phyloP scores from a whole-genome alignment of 495 filamentous ascomycete species.

The Podospora pseudoanserina region DNA sequence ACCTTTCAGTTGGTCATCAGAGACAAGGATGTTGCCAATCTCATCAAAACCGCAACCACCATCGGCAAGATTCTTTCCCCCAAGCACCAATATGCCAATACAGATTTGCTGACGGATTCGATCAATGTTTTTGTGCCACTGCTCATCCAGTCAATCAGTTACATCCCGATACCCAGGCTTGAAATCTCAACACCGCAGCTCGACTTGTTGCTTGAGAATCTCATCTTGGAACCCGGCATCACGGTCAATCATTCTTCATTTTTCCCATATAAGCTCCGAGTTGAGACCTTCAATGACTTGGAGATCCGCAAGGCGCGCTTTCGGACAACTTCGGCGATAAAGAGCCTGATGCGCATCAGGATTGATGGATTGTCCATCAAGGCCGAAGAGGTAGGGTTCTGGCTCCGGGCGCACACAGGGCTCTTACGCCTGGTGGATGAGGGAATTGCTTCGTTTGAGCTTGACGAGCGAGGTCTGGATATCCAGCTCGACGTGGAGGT shows the following conservation, averaged over 20 bases:
- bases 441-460: constrained; percentile 77
- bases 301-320: constrained; percentile 78
- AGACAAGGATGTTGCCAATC: constrained; percentile 65
- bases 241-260: constrained; percentile 86
- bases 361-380: constrained; percentile 75
- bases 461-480: constrained; percentile 84
- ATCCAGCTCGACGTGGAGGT: constrained; percentile 80
- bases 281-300: constrained; percentile 81
- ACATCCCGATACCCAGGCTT: constrained; percentile 81
- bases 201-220: constrained; percentile 82
- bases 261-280: constrained; percentile 75
- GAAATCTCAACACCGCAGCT: constrained; percentile 79
- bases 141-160: constrained; percentile 70
- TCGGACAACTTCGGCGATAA: constrained; percentile 60
- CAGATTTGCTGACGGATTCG: constrained; percentile 67
- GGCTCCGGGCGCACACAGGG: constrained; percentile 61
- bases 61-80: constrained; percentile 67
- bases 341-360: constrained; percentile 68
- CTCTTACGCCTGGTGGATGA: constrained; percentile 67
- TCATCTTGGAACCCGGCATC: constrained; percentile 82
- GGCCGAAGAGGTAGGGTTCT: constrained; percentile 82
- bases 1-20: constrained; percentile 64
- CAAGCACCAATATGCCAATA: constrained; percentile 50
- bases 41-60: constrained; percentile 59
- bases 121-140: constrained; percentile 77